These are phyloP conservation scores for Colletotrichum sidae DNA, from an alignment of 2,329 filamentous ascomycete species.

Conservation along the genomic window DNA sequence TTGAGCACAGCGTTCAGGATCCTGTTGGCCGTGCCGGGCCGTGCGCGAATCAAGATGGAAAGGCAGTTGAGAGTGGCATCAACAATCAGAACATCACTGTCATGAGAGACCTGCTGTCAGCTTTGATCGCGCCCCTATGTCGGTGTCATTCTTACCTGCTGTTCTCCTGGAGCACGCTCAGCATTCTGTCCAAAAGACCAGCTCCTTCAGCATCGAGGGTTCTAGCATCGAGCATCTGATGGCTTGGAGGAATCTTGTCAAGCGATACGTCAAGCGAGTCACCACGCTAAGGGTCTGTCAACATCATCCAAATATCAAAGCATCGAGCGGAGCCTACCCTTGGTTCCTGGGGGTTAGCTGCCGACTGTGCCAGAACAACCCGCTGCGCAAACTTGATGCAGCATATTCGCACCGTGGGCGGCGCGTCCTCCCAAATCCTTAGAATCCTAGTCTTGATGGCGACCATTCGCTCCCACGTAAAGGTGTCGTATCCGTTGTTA, in stretches of 20 bases:
- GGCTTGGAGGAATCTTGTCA: slow-evolving; percentile 84
- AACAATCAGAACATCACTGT: slow-evolving; percentile 86
- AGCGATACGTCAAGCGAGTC: slow-evolving; percentile 81
- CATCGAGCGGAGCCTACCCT: slow-evolving; percentile 69
- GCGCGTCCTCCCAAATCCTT: slow-evolving; percentile 85
- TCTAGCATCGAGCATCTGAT: slow-evolving; percentile 81
- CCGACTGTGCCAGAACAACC: slow-evolving; percentile 91
- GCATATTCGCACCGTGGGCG: slow-evolving; percentile 84
- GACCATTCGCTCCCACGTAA: slow-evolving; percentile 88
- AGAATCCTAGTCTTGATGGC: slow-evolving; percentile 91
- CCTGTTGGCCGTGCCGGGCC: slow-evolving; percentile 84
- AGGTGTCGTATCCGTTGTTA: slow-evolving; percentile 83
- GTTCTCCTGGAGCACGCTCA: slow-evolving; percentile 87
- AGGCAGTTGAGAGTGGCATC: slow-evolving; percentile 93
- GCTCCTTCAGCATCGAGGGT: slow-evolving; percentile 93
- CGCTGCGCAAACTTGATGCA: slow-evolving; percentile 98
- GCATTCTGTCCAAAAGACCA: slow-evolving; percentile 88
- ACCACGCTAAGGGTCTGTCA: slow-evolving; percentile 53
- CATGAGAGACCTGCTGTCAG: slow-evolving; percentile 24
- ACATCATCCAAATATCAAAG: slow-evolving; percentile 21
- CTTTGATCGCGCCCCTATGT: slow-evolving; percentile 10
- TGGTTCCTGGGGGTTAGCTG: slow-evolving; percentile 83
- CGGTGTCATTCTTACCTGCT: slow-evolving; percentile 70
- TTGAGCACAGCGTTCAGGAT: slow-evolving; percentile 87
- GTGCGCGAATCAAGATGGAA: slow-evolving; percentile 82